Evolutionary conservation across 768 basidiomycete genomes (phyloP), one percentile per base, ranked within the genome.

Genomic region (Gymnopilus junonius): DNA sequence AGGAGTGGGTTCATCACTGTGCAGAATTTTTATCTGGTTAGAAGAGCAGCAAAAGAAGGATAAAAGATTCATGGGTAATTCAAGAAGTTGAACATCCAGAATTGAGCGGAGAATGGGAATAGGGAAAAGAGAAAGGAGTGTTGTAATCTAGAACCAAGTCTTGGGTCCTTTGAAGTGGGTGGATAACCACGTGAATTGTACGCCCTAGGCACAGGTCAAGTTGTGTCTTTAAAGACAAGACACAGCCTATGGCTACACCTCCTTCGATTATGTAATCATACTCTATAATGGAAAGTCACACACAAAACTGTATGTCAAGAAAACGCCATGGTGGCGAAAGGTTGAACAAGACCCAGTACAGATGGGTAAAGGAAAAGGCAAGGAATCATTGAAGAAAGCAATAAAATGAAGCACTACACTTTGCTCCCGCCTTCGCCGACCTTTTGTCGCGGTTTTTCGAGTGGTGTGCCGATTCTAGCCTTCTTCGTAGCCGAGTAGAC

Each of bases 1-100:
- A n/a, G 65, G 67, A 17, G 67, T 69, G 27, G 73, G 72, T 65
- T 79, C 79, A 69, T 85, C 81, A 71, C 86, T 86, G 77, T 80
- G 77, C 68, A 77, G 70, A 75, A 78, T 75, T 73, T 80, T 78
- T 66, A 78, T 62, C 70, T 78, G 74, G 77, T 84, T 79, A 83
- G 87, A 84, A 75, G 80, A 80, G 72, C 87, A 91, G 75, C 89
- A 90, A 73, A 89, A 74, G 40, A 90, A 74, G 66, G 83, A 85
- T 69, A 80, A 83, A 73, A 88, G 76, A 75, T 73, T 82, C 90
- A 92, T 91, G 83, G 71, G 75, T 66, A 73, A 53, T 63, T 74
- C 73, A 78, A 29, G 25, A 78, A 50, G 46, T 29, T 51, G 48
- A 51, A 51, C 48, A 51, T 77, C 69, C 77, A 78, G 74, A 66